These are phyloP conservation scores for Metrosideros polymorpha DNA, from an alignment of 441 rosid species.

Conservation along the genomic window DNA sequence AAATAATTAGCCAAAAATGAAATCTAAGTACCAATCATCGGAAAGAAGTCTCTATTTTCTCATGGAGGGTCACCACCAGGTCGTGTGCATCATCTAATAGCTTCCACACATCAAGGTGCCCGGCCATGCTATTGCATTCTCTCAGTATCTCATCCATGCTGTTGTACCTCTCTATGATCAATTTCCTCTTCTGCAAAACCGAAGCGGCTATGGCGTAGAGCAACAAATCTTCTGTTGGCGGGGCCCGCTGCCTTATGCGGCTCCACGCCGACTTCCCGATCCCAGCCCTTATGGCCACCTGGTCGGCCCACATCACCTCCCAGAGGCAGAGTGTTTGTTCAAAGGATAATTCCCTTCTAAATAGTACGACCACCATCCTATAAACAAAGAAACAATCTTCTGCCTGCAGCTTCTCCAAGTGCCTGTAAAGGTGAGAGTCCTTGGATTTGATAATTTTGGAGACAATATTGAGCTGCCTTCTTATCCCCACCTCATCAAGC, in stretches of 20 bases:
- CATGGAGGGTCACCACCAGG: conserved; percentile 74
- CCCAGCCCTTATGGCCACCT: conserved; percentile 82
- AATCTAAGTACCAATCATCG: conserved; percentile 1
- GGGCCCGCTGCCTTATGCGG: conserved; percentile 67
- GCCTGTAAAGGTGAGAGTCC: conserved; percentile 80
- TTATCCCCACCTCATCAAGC: conserved; percentile 89
- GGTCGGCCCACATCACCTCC: conserved; percentile 99
- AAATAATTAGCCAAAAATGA: conserved; percentile 1
- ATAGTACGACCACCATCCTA: conserved; percentile 89
- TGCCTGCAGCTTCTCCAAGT: conserved; percentile 83
- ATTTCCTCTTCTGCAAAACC: conserved; percentile 81
- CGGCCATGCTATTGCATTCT: conserved; percentile 91
- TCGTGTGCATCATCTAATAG: conserved; percentile 83
- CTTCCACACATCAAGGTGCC: conserved; percentile 96
- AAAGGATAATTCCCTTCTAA: conserved; percentile 80
- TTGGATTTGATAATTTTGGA: conserved; percentile 80
- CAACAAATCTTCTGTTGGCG: conserved; percentile 81
- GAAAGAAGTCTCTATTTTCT: conserved; percentile 54
- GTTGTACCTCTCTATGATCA: conserved; percentile 74
- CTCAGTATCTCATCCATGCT: conserved; percentile 95
- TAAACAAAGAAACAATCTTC: conserved; percentile 96
- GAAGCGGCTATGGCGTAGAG: conserved; percentile 87
- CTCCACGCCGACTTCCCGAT: conserved; percentile 83
- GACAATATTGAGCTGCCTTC: conserved; percentile 73
- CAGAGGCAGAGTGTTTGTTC: conserved; percentile 82